Evolutionary conservation across 139 green algal species (phyloP).

Genomic region (Haematococcus lacustris): DNA sequence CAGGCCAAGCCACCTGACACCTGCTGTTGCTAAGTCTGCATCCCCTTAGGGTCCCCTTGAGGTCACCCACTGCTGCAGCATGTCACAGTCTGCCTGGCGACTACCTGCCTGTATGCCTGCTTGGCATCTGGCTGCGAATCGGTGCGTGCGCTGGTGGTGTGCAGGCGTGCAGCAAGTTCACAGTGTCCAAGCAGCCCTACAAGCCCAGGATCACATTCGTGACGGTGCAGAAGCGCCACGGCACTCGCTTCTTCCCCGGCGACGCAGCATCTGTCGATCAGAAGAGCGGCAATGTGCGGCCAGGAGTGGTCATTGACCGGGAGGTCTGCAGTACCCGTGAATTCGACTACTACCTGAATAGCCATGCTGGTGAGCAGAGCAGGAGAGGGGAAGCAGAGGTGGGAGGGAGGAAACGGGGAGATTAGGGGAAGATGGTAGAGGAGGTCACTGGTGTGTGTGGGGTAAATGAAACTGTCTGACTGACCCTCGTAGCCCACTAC

Average conservation of each 20-base stretch:
- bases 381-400: too few species aligned
- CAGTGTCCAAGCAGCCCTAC: constrained; percentile 23
- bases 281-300: constrained; percentile 45
- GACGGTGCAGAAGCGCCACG: constrained; percentile 73
- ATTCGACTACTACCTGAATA: constrained; percentile 87
- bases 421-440: too few species aligned
- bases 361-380: constrained; percentile 52
- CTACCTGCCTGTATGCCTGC: not conserved
- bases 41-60: too few species aligned
- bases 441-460: too few species aligned
- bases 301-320: constrained; percentile 67
- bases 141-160: not conserved
- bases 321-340: constrained; percentile 48
- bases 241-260: constrained; percentile 51
- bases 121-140: too few species aligned
- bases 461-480: too few species aligned
- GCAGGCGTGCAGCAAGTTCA: not conserved
- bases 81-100: too few species aligned
- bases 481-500: too few species aligned
- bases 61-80: too few species aligned
- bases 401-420: too few species aligned
- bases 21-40: too few species aligned
- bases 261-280: not conserved
- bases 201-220: constrained; percentile 73
- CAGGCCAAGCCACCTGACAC: too few species aligned